Conservation (phyloP, 2,329 filamentous ascomycete species). For the Exophiala phaeomuriformis region DNA sequence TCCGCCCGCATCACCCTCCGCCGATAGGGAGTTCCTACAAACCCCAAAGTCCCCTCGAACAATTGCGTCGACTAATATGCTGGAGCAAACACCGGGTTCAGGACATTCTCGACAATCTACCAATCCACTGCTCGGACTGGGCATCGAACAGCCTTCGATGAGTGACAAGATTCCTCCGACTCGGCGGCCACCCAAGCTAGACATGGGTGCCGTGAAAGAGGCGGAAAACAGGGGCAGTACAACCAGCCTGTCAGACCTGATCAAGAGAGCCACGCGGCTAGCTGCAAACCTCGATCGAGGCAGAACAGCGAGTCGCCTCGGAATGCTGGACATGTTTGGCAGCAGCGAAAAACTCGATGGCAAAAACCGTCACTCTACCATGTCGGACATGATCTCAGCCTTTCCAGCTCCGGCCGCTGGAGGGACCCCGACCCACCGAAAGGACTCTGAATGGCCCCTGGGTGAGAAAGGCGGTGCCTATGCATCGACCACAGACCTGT, state of each 20-base stretch:
- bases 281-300: constrained; percentile 84
- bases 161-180: constrained; percentile 35
- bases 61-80: constrained; percentile 13
- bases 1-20: constrained; percentile 16
- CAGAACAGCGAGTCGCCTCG: constrained; percentile 54
- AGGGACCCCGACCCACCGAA: constrained; percentile 39
- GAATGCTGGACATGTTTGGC: constrained; percentile 44
- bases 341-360: constrained; percentile 28
- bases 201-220: constrained; percentile 73
- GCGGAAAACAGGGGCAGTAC: constrained; percentile 81
- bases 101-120: constrained; percentile 18
- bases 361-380: constrained; percentile 42
- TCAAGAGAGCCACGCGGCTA: constrained; percentile 75
- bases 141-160: constrained; percentile 29
- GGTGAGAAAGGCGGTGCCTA: constrained; percentile 30
- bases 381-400: constrained; percentile 58
- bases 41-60: constrained; percentile 18
- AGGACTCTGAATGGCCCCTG: constrained; percentile 35
- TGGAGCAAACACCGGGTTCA: constrained; percentile 6
- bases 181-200: constrained; percentile 60
- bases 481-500: constrained; percentile 20
- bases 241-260: constrained; percentile 86
- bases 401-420: constrained; percentile 53
- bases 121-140: constrained; percentile 19
- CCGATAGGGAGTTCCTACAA: constrained; percentile 19